phyloP scores from a whole-genome alignment of 257 asterid species.

The Capsicum pubescens region DNA sequence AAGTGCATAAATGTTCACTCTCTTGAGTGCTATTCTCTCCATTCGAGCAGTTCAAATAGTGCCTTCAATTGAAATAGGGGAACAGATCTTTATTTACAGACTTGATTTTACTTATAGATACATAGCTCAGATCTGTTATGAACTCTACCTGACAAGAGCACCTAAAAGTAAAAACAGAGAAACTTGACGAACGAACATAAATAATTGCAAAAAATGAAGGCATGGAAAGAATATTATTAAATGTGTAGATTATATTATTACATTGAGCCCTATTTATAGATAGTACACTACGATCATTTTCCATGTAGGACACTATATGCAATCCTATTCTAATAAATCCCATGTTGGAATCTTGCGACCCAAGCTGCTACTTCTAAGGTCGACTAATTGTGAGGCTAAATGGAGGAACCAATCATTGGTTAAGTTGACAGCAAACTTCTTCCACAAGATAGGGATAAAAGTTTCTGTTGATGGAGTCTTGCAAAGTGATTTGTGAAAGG shows the following conservation, averaged over 20 bases:
- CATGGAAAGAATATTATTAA: too few relatives aligned
- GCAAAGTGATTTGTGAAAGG: conserved; percentile 34
- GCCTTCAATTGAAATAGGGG: neutral
- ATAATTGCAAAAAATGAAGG: too few relatives aligned
- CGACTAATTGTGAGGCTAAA: conserved; percentile 30
- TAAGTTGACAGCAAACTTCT: conserved; percentile 27
- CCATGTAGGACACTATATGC: too few relatives aligned
- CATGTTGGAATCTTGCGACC: conserved; percentile 41
- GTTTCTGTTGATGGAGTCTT: conserved; percentile 31
- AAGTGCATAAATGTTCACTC: neutral
- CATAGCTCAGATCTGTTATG: too few relatives aligned
- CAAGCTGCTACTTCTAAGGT: conserved; percentile 32
- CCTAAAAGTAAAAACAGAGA: too few relatives aligned
- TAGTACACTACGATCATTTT: too few relatives aligned
- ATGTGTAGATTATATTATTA: too few relatives aligned
- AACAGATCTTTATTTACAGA: neutral
- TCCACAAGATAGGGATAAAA: conserved; percentile 28
- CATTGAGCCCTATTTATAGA: too few relatives aligned
- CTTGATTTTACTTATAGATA: neutral
- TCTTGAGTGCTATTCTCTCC: neutral
- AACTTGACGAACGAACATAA: too few relatives aligned
- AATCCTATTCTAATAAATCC: neutral
- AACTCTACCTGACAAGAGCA: too few relatives aligned
- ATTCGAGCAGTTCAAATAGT: neutral
- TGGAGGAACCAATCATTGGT: conserved; percentile 37